A percentile compares a stretch with the other conserved stretches of the same genome.
phyloP scores from a whole-genome alignment of 2,329 filamentous ascomycete species.

The Clonostachys solani region DNA sequence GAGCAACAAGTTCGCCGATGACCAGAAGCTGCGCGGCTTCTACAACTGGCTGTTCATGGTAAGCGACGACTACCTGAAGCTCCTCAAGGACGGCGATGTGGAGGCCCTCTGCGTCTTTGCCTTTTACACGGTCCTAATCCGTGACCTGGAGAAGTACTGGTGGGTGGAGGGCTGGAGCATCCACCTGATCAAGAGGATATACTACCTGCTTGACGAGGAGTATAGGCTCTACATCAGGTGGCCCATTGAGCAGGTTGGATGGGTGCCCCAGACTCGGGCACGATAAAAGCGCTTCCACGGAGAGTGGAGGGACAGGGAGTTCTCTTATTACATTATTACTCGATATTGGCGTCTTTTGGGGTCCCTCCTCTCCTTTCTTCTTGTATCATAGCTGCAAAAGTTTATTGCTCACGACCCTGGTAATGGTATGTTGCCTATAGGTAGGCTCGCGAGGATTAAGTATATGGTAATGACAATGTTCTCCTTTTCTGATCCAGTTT shows the following conservation, averaged over 20 bases:
- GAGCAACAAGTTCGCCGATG: not conserved
- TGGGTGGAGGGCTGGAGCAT: slow-evolving; percentile 6
- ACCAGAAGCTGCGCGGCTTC: slow-evolving; percentile 2
- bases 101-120: slow-evolving; percentile 6
- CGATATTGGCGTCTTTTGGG: too few relatives aligned
- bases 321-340: too few relatives aligned
- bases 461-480: too few relatives aligned
- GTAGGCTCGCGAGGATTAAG: too few relatives aligned
- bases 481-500: too few relatives aligned
- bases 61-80: slow-evolving; percentile 2
- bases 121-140: slow-evolving; percentile 3
- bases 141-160: slow-evolving; percentile 5
- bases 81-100: slow-evolving; percentile 1
- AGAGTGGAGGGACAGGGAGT: too few relatives aligned
- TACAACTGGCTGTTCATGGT: slow-evolving; percentile 4
- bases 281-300: not conserved
- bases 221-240: slow-evolving; percentile 5
- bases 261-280: slow-evolving; percentile 1
- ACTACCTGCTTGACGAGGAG: slow-evolving; percentile 3
- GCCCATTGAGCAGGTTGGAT: slow-evolving; percentile 6
- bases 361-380: too few relatives aligned
- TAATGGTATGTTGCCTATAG: too few relatives aligned
- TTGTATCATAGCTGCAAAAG: too few relatives aligned
- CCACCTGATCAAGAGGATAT: slow-evolving; percentile 5
- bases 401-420: too few relatives aligned